Base-by-base conservation (phyloP, 176 grass and related monocot species). In the Triticum turgidum region DNA sequence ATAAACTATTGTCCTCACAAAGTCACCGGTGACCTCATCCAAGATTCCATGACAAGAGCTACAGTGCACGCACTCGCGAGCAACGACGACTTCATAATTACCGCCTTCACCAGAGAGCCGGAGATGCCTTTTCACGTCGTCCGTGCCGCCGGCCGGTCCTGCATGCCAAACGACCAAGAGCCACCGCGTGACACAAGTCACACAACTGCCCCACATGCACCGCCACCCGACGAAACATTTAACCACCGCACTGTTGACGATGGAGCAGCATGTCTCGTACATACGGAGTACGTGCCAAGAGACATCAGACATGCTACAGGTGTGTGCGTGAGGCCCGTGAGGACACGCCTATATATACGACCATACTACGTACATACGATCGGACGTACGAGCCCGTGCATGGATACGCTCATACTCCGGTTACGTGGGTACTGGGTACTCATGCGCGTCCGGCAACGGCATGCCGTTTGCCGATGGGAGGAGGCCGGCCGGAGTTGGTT, bases 401-500 rank as follows among this genome's bases (percentile, higher is more conserved):
- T 54, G 51, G 51, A 75, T 44, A 65, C 4, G 7, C 8, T 47
- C 44, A 13, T 47, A 47, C 44, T 47, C 44, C 14, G n/a, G 6
- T 77, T 68, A 68, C 6, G 27, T 47, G 44, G 41, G 29, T 30
- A 30, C 29, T 30, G 29, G 6, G 11, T 21, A n/a, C 51, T 5
- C 51, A 65, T 70, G 41, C 34, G 34, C 25, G 51, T 54, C 51
- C 51, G 51, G 51, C 51, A 54, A 54, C 51, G 51, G 51, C 51
- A 18, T 54, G 51, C 18, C 51, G 51, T 54, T 51, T 54, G 51
- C 51, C 51, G 51, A 54, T 54, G 51, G 51, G 51, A 61, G 34
- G 71, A 47, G 56, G 11, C 72, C 18, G 35, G 66, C 66, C 32
- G 66, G 49, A 76, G 82, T 44, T 21, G 29, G 79, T 90, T 79